Conservation (phyloP, 441 rosid genomes). For the Populus hybrid region DNA sequence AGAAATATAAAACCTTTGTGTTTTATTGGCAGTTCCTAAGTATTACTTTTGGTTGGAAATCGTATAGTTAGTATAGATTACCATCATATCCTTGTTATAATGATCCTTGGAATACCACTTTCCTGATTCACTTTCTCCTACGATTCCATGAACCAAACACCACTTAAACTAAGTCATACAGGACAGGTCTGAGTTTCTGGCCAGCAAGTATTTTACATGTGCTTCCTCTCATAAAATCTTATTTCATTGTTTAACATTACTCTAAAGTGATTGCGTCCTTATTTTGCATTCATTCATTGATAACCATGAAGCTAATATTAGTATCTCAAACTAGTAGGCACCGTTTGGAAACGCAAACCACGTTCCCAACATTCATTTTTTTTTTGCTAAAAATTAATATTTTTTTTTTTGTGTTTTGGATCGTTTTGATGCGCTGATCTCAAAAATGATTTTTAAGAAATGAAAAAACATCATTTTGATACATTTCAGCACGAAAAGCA, state of each 20-base stretch:
- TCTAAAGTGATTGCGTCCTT: not conserved
- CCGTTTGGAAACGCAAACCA: too few relatives aligned
- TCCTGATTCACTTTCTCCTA: not conserved
- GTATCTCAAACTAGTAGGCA: not conserved
- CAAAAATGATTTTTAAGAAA: too few relatives aligned
- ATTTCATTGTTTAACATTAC: not conserved
- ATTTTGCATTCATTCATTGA: not conserved
- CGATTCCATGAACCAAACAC: not conserved
- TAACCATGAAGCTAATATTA: not conserved
- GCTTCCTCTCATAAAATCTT: not conserved
- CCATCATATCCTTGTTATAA: not conserved
- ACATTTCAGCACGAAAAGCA: too few relatives aligned
- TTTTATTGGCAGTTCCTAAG: not conserved
- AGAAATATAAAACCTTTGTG: too few relatives aligned
- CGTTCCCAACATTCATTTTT: too few relatives aligned
- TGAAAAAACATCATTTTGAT: too few relatives aligned
- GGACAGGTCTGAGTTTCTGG: not conserved
- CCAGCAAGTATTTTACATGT: not conserved
- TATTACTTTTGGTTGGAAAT: not conserved
- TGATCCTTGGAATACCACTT: not conserved
- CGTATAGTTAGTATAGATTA: too few relatives aligned
- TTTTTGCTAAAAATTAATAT: too few relatives aligned
- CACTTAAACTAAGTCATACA: not conserved
- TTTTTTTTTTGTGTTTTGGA: too few relatives aligned
- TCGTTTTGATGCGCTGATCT: too few relatives aligned